These are phyloP conservation scores for Aspergillus steynii DNA, from an alignment of 495 filamentous ascomycete species.

Conservation along the genomic window DNA sequence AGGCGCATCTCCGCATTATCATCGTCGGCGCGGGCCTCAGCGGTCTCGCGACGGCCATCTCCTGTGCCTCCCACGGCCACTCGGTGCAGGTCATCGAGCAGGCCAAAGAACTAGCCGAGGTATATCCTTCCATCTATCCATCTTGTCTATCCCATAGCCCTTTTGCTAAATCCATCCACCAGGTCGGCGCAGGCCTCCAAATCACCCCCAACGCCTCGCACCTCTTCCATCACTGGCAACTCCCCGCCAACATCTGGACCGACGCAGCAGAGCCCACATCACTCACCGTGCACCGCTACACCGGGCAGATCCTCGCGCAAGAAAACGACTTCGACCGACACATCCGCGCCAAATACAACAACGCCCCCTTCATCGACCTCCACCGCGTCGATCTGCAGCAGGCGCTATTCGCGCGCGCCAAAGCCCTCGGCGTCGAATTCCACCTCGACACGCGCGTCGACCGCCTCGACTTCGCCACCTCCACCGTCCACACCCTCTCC, in stretches of 20 bases:
- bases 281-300: conserved; percentile 60
- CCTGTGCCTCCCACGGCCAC: conserved; percentile 59
- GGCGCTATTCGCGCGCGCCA: conserved; percentile 51
- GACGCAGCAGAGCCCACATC: conserved; percentile 52
- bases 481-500: conserved; percentile 27
- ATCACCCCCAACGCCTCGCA: conserved; percentile 59
- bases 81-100: conserved; percentile 61
- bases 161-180: neutral
- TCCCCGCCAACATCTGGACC: conserved; percentile 44
- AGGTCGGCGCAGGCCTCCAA: conserved; percentile 52
- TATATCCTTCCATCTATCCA: conserved; percentile 6
- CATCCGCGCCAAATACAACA: conserved; percentile 42
- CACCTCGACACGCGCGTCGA: conserved; percentile 46
- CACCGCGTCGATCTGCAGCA: conserved; percentile 61
- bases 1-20: conserved; percentile 30
- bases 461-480: conserved; percentile 35
- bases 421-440: conserved; percentile 54
- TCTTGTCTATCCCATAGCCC: neutral
- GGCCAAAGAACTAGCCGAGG: conserved; percentile 60
- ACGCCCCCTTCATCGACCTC: conserved; percentile 56
- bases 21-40: conserved; percentile 52
- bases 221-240: conserved; percentile 54
- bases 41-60: conserved; percentile 65
- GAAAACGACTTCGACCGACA: conserved; percentile 47
- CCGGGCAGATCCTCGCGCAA: conserved; percentile 52